These are phyloP conservation scores for Funneliformis geosporum DNA, from an alignment of 192 early-diverging fungal species.

Conservation along the genomic window DNA sequence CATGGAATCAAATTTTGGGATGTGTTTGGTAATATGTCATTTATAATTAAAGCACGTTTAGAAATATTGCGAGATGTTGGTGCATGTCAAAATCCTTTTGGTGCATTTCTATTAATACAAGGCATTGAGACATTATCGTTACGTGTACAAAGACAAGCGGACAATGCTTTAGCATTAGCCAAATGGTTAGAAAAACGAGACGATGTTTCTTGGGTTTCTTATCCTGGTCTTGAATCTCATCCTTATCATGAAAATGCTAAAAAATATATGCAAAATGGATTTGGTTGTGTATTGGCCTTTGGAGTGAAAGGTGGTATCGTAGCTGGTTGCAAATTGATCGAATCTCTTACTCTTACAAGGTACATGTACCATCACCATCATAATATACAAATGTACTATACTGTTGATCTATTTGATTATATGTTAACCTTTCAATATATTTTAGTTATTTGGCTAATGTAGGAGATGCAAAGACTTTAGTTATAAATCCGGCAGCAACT, in stretches of 20 bases:
- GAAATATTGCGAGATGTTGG: constrained; percentile 89
- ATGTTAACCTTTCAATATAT: too few relatives aligned
- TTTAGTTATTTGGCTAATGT: constrained; percentile 83
- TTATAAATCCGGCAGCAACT: constrained; percentile 83
- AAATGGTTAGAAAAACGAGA: constrained; percentile 73
- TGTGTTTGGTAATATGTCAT: constrained; percentile 78
- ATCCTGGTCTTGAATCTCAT: constrained; percentile 82
- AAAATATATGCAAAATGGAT: constrained; percentile 80
- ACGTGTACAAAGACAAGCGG: constrained; percentile 81
- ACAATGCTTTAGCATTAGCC: constrained; percentile 79
- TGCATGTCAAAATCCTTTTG: constrained; percentile 84
- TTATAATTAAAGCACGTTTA: constrained; percentile 74
- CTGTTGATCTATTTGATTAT: too few relatives aligned
- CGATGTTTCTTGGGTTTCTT: constrained; percentile 85
- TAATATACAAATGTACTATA: not conserved
- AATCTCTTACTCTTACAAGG: constrained; percentile 77
- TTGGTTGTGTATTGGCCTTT: constrained; percentile 86
- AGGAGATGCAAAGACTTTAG: constrained; percentile 89
- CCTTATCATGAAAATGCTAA: constrained; percentile 77
- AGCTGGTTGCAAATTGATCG: constrained; percentile 72
- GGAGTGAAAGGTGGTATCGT: constrained; percentile 58
- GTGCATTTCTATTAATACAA: constrained; percentile 82
- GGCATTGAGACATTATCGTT: constrained; percentile 91
- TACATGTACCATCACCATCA: not conserved
- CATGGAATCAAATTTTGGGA: constrained; percentile 90